A percentile compares a stretch with the other conserved stretches of the same genome.
phyloP scores from a whole-genome alignment of 2,329 filamentous ascomycete species.

The Aspergillus sp. region DNA sequence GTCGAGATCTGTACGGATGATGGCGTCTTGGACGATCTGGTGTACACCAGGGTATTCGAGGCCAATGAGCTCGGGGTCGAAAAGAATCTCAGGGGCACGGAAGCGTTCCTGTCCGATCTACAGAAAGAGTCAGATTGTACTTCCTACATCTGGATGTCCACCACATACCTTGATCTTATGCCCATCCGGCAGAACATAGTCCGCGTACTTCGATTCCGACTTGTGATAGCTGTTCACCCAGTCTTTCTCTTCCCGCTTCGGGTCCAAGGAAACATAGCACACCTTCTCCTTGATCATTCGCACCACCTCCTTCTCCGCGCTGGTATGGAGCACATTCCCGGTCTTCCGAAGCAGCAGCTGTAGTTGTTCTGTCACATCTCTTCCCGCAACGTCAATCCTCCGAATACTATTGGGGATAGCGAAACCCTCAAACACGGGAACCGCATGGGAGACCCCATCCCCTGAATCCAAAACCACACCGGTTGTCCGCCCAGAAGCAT shows the following conservation, averaged over 20 bases:
- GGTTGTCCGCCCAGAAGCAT: slow-evolving; percentile 92
- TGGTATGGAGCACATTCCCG: slow-evolving; percentile 94
- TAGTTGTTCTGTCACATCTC: slow-evolving; percentile 94
- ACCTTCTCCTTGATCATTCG: slow-evolving; percentile 94
- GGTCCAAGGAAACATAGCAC: slow-evolving; percentile 86
- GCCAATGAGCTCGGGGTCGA: slow-evolving; percentile 95
- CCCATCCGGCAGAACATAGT: slow-evolving; percentile 89
- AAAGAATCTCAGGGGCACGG: slow-evolving; percentile 93
- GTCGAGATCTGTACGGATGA: slow-evolving; percentile 92
- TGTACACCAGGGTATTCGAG: slow-evolving; percentile 96
- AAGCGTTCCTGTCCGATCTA: slow-evolving; percentile 92
- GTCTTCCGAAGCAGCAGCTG: slow-evolving; percentile 88
- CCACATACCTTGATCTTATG: slow-evolving; percentile 78
- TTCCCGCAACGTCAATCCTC: slow-evolving; percentile 90
- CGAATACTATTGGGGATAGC: slow-evolving; percentile 94
- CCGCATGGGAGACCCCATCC: slow-evolving; percentile 94
- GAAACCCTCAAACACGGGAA: slow-evolving; percentile 97
- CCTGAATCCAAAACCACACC: slow-evolving; percentile 94
- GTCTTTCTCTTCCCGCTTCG: slow-evolving; percentile 93
- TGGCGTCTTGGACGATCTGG: slow-evolving; percentile 96
- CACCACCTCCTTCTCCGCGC: slow-evolving; percentile 98
- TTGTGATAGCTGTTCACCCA: slow-evolving; percentile 74
- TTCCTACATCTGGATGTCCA: background rate
- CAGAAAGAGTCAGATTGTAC: slow-evolving; percentile 4
- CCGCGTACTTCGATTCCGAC: slow-evolving; percentile 73